Conservation (phyloP, 2,329 filamentous ascomycete genomes). For the Zymoseptoria crescenta region DNA sequence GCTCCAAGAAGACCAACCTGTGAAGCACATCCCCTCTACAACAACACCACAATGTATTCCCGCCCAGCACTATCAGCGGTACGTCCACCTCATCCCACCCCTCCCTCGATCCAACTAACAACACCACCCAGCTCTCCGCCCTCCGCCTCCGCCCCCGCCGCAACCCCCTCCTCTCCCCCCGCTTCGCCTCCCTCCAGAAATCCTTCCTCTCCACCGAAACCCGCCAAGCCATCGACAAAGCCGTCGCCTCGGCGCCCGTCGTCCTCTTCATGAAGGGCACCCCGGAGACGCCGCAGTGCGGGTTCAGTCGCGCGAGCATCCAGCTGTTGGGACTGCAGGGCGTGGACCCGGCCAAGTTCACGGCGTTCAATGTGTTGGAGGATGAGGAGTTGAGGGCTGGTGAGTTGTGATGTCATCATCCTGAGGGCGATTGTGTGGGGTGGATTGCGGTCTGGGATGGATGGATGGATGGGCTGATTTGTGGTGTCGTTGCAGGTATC, state of each 20-base stretch:
- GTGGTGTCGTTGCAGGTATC: constrained; percentile 56
- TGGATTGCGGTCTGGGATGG: no score
- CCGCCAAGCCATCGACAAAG: constrained; percentile 78
- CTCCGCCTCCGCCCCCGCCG: constrained; percentile 37
- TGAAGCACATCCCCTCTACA: neutral
- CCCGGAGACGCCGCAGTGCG: constrained; percentile 90
- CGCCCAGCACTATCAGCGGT: constrained; percentile 24
- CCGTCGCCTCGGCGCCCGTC: constrained; percentile 77
- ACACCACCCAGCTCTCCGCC: constrained; percentile 36
- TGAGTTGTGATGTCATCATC: constrained; percentile 40
- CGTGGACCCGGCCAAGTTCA: constrained; percentile 90
- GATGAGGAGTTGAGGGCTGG: constrained; percentile 77
- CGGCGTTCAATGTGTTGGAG: constrained; percentile 96
- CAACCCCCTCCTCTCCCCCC: constrained; percentile 34
- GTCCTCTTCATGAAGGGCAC: constrained; percentile 99
- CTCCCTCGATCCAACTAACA: neutral
- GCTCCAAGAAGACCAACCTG: neutral
- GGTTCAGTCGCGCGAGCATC: constrained; percentile 89
- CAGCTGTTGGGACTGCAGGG: constrained; percentile 93
- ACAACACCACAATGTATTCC: constrained; percentile 22
- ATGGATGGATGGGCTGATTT: no score
- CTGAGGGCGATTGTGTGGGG: no score
- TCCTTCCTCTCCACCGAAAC: constrained; percentile 76
- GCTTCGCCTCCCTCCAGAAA: constrained; percentile 42
- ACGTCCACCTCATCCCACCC: neutral